phyloP scores from a whole-genome alignment of 192 early-diverging fungal species.

The Gonapodya sp. region DNA sequence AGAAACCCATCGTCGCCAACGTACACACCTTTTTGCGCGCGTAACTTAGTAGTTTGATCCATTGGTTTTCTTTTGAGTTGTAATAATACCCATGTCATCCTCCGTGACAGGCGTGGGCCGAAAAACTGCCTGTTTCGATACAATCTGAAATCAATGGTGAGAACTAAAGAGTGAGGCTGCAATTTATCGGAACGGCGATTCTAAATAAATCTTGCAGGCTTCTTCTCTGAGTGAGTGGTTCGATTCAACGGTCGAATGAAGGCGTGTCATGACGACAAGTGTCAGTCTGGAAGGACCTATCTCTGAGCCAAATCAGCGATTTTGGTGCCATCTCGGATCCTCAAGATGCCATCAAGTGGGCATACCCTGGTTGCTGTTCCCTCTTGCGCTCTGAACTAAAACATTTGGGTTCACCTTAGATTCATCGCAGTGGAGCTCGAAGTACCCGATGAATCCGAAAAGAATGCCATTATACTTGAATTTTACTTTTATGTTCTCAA shows the following conservation, averaged over 20 bases:
- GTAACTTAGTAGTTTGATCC: not conserved
- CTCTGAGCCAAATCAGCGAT: conserved; percentile 39
- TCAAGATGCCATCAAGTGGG: conserved; percentile 24
- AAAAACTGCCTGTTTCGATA: no score
- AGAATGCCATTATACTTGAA: conserved; percentile 32
- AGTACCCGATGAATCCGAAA: conserved; percentile 15
- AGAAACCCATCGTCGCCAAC: no score
- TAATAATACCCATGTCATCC: no score
- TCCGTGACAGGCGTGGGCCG: no score
- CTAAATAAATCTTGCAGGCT: not conserved
- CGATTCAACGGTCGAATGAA: not conserved
- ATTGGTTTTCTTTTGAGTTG: no score
- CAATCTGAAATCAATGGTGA: no score
- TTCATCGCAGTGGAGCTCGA: conserved; percentile 19
- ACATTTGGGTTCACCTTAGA: conserved; percentile 13
- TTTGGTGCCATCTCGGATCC: conserved; percentile 21
- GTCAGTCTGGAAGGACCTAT: conserved; percentile 28
- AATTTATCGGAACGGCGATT: no score
- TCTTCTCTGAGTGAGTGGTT: not conserved
- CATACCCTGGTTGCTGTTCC: not conserved
- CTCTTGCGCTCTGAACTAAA: not conserved
- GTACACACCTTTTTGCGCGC: not conserved
- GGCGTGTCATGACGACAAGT: not conserved
- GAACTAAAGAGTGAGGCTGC: no score
- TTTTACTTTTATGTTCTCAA: conserved; percentile 39